A percentile compares a stretch with the other conserved stretches of the same genome.
Evolutionary conservation across 177 flowering plant species (phyloP).

Genomic region (Telopea speciosissima): DNA sequence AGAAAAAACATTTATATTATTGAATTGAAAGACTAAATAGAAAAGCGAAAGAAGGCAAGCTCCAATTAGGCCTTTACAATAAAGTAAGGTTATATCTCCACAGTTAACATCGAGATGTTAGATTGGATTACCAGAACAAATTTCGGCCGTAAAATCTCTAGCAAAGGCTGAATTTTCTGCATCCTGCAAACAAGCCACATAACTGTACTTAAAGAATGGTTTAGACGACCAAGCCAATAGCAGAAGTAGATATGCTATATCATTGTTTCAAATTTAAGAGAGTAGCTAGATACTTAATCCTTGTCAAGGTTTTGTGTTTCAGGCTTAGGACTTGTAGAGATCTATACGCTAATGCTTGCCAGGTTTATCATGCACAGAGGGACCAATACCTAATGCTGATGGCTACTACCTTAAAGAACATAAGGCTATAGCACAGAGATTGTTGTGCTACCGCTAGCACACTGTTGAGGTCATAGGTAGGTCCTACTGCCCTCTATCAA

Average conservation of each 20-base stretch:
- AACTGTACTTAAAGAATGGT: background rate
- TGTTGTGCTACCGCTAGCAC: too few relatives aligned
- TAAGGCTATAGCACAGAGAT: too few relatives aligned
- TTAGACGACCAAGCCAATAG: background rate
- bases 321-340: too few relatives aligned
- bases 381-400: too few relatives aligned
- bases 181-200: conserved; percentile 34
- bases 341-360: too few relatives aligned
- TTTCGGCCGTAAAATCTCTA: conserved; percentile 58
- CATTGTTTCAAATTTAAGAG: background rate
- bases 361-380: too few relatives aligned
- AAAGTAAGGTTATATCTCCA: background rate
- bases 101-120: background rate
- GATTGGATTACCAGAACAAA: conserved; percentile 48
- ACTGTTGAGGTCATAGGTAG: too few relatives aligned
- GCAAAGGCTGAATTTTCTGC: conserved; percentile 46
- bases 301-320: too few relatives aligned
- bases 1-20: background rate
- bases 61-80: background rate
- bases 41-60: too few relatives aligned
- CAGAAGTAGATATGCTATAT: background rate
- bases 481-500: too few relatives aligned
- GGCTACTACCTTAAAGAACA: too few relatives aligned
- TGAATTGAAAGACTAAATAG: background rate
- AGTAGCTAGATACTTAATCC: background rate